Evolutionary conservation across 192 early-diverging fungal species (phyloP).

Genomic region (Rhizophagus prolifer): DNA sequence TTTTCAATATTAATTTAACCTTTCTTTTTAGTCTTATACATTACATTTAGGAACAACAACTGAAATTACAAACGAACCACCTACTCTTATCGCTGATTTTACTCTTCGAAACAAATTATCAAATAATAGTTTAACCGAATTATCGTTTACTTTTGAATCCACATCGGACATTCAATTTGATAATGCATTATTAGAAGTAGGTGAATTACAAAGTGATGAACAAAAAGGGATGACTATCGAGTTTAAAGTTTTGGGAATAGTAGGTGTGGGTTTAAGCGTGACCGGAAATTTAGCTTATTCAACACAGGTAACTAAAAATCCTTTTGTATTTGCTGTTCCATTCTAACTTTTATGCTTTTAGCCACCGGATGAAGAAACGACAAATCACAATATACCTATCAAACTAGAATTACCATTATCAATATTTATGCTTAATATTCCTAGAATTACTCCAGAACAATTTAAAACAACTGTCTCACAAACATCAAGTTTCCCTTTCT

Average conservation of each 20-base stretch:
- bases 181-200: conserved; percentile 21
- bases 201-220: conserved; percentile 35
- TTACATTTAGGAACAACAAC: neutral
- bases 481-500: conserved; percentile 47
- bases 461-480: conserved; percentile 48
- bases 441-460: conserved; percentile 47
- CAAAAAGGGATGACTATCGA: conserved; percentile 25
- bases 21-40: conserved; percentile 2
- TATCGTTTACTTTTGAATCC: conserved; percentile 27
- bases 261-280: conserved; percentile 31
- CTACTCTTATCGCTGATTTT: conserved; percentile 10
- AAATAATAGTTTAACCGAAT: neutral
- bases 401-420: conserved; percentile 48
- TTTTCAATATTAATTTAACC: neutral
- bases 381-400: conserved; percentile 27
- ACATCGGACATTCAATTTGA: conserved; percentile 30
- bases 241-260: conserved; percentile 33
- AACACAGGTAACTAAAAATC: conserved; percentile 32
- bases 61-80: conserved; percentile 29
- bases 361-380: neutral
- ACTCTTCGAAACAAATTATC: conserved; percentile 3
- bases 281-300: conserved; percentile 38
- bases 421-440: conserved; percentile 46
- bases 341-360: neutral
- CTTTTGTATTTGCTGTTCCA: neutral